These are phyloP conservation scores for Pythium oligandrum DNA, from an alignment of 352 stramenopile species.

Conservation along the genomic window DNA sequence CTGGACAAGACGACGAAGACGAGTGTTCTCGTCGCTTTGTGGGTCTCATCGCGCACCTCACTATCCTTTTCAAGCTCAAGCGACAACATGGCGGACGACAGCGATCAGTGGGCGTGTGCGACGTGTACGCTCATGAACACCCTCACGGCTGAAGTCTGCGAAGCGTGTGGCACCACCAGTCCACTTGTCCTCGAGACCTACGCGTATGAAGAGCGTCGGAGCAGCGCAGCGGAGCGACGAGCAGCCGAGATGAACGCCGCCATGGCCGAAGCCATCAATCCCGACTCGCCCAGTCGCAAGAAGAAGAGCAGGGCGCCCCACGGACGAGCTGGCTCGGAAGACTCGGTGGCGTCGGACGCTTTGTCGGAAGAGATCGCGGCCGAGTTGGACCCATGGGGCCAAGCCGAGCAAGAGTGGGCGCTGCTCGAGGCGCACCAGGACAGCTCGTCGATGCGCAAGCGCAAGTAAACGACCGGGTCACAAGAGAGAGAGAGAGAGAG, in stretches of 20 bases:
- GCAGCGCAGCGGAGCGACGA: background rate
- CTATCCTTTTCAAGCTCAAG: no score
- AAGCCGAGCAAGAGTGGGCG: constrained; percentile 70
- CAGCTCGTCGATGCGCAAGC: constrained; percentile 14
- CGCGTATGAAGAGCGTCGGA: constrained; percentile 29
- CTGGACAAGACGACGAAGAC: no score
- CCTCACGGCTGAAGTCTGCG: constrained; percentile 45
- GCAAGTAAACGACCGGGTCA: constrained; percentile 14
- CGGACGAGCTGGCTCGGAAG: constrained; percentile 28
- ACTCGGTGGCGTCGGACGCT: constrained; percentile 29
- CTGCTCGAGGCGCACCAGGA: constrained; percentile 57
- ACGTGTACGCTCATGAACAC: constrained; percentile 60
- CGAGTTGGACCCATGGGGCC: constrained; percentile 50
- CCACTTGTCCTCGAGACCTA: constrained; percentile 61
- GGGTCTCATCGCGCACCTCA: no score
- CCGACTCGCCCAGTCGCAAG: background rate
- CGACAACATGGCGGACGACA: constrained; percentile 20
- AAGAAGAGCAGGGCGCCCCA: constrained; percentile 6
- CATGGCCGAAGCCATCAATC: background rate
- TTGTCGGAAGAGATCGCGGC: constrained; percentile 24
- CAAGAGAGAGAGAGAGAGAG: background rate
- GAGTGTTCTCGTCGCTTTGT: no score
- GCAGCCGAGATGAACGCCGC: constrained; percentile 7
- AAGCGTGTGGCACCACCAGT: constrained; percentile 62
- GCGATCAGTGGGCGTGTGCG: constrained; percentile 42